Conservation (phyloP, 2,329 filamentous ascomycete genomes). For the Fusarium verrucosum region DNA sequence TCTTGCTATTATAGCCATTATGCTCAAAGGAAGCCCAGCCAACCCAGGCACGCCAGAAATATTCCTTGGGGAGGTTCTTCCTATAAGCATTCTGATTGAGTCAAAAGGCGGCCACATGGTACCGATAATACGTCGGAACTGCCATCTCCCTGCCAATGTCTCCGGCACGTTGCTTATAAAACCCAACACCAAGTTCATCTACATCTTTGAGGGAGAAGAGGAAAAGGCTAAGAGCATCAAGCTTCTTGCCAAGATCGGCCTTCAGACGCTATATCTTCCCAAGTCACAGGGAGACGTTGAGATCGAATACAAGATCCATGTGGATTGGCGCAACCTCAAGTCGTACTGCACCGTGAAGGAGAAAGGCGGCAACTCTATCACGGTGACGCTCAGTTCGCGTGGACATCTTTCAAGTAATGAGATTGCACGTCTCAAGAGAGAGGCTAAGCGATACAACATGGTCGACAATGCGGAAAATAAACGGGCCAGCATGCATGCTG, state of each 20-base stretch:
- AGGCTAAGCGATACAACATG: not conserved
- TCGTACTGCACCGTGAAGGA: not conserved
- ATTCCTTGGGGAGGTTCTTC: not conserved
- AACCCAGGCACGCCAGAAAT: not conserved
- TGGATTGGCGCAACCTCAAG: not conserved
- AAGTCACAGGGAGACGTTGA: not conserved
- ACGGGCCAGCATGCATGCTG: not conserved
- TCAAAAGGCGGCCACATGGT: not conserved
- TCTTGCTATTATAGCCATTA: not conserved
- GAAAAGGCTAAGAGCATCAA: not conserved
- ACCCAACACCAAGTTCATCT: not conserved
- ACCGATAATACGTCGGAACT: not conserved
- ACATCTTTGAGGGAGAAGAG: not conserved
- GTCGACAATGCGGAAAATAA: not conserved
- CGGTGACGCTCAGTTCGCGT: not conserved
- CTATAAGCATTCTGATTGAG: not conserved
- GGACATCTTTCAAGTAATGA: not conserved
- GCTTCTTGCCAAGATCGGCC: not conserved
- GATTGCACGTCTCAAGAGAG: not conserved
- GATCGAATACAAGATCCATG: not conserved
- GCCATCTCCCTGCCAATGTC: not conserved
- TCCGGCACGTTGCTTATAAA: not conserved
- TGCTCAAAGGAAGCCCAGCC: not conserved
- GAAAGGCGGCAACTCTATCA: not conserved
- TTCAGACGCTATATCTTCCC: not conserved